A percentile compares a stretch with the other conserved stretches of the same genome.
Evolutionary conservation across 1,139 yeast genomes (phyloP).

Genomic region (Lizanozyma gosingica): DNA sequence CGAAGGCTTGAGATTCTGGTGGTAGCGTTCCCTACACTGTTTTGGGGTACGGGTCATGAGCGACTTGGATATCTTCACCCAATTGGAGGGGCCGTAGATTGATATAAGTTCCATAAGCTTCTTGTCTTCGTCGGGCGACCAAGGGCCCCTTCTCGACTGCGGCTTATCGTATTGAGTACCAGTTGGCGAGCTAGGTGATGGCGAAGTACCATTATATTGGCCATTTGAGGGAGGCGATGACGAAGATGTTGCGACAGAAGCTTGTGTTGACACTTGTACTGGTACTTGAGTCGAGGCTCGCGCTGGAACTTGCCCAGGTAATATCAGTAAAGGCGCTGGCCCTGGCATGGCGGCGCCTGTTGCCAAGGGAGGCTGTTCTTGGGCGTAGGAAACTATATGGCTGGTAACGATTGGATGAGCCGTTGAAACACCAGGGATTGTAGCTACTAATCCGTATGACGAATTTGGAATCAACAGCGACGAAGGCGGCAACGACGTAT

Average conservation of each 20-base stretch:
- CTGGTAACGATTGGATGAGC: too few species aligned
- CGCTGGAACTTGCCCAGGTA: too few species aligned
- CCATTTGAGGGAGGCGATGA: background rate
- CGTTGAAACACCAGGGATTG: too few species aligned
- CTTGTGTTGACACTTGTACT: too few species aligned
- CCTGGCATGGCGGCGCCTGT: too few species aligned
- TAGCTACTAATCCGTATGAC: too few species aligned
- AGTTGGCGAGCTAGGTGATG: background rate
- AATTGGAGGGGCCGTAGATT: slow-evolving; percentile 75
- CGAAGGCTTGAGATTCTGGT: slow-evolving; percentile 82
- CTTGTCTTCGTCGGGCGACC: slow-evolving; percentile 84
- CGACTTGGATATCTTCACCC: slow-evolving; percentile 78
- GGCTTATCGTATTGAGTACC: slow-evolving; percentile 1
- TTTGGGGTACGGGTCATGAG: slow-evolving; percentile 79
- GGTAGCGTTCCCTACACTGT: slow-evolving; percentile 88
- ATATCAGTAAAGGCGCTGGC: too few species aligned
- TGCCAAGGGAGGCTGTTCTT: too few species aligned
- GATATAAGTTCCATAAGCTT: slow-evolving; percentile 61
- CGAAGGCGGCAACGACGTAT: background rate
- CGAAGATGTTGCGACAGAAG: background rate
- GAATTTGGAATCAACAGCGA: background rate
- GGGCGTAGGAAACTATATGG: too few species aligned
- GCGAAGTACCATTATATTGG: background rate
- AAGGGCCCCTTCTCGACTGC: slow-evolving; percentile 58
- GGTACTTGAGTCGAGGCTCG: too few species aligned